These are phyloP conservation scores for Saposhnikovia divaricata DNA, from an alignment of 129 eudicot genomes.

Conservation along the genomic window DNA sequence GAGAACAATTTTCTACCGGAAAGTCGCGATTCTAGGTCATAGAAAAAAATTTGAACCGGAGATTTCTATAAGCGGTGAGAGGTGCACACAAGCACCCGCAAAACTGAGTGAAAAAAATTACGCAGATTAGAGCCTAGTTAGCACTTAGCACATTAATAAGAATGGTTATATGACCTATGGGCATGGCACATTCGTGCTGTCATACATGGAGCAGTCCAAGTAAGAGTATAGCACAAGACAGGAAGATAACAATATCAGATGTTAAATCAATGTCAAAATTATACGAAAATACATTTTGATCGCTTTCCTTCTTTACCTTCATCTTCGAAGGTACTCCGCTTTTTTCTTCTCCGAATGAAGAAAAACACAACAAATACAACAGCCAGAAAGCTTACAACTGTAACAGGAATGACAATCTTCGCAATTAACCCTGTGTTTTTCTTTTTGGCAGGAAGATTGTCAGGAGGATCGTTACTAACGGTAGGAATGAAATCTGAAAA, in stretches of 20 bases:
- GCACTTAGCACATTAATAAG: background rate
- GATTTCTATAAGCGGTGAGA: too few species aligned
- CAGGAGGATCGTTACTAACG: constrained; percentile 8
- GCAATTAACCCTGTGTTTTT: constrained; percentile 45
- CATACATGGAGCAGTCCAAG: background rate
- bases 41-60: too few species aligned
- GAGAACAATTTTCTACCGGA: background rate
- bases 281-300: background rate
- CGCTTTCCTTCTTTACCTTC: constrained; percentile 40
- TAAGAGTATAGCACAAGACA: background rate
- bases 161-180: background rate
- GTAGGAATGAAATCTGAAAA: background rate
- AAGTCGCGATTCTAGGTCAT: too few species aligned
- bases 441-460: constrained; percentile 38
- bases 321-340: constrained; percentile 31
- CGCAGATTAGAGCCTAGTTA: too few species aligned
- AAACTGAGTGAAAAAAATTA: background rate
- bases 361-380: constrained; percentile 26
- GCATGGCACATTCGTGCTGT: background rate
- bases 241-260: background rate
- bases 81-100: too few species aligned
- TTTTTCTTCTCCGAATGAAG: constrained; percentile 37
- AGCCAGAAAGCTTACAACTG: constrained; percentile 28
- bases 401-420: constrained; percentile 42
- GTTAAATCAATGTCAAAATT: background rate